These are phyloP conservation scores for Diospyros kaki DNA, from an alignment of 148 eudicot genomes.

Conservation along the genomic window DNA sequence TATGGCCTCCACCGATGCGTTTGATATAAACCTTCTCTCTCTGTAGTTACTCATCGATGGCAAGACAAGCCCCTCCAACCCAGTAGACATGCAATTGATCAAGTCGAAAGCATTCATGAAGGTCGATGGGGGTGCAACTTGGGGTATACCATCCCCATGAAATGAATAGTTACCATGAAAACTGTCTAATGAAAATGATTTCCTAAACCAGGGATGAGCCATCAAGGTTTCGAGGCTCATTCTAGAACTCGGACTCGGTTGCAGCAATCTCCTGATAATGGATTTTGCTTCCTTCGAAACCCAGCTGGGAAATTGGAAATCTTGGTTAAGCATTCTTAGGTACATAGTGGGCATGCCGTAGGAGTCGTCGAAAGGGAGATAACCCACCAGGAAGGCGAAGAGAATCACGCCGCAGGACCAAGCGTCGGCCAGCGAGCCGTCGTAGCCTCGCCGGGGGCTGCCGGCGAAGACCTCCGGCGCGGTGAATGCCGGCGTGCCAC, in stretches of 20 bases:
- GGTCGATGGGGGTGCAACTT: neutral
- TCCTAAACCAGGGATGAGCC: conserved; percentile 54
- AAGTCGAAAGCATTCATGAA: conserved; percentile 72
- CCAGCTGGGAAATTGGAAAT: conserved; percentile 47
- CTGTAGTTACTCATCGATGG: conserved; percentile 20
- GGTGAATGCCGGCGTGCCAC: conserved; percentile 64
- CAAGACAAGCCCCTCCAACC: conserved; percentile 60
- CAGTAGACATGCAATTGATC: conserved; percentile 60
- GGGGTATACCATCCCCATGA: conserved; percentile 12
- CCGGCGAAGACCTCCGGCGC: conserved; percentile 55
- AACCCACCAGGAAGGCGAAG: conserved; percentile 55
- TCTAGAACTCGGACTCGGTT: conserved; percentile 63
- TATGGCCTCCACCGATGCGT: conserved; percentile 27
- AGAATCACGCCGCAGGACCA: conserved; percentile 86
- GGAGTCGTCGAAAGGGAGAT: conserved; percentile 59
- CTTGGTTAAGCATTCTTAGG: conserved; percentile 48
- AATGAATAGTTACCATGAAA: neutral
- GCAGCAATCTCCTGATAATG: conserved; percentile 44
- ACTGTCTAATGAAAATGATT: conserved; percentile 4
- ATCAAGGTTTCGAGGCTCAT: conserved; percentile 44
- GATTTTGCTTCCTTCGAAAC: conserved; percentile 40
- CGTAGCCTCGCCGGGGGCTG: conserved; percentile 44
- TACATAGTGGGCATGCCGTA: conserved; percentile 53
- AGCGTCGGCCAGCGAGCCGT: conserved; percentile 70
- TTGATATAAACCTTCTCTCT: conserved; percentile 55